phyloP scores from a whole-genome alignment of 2,329 filamentous ascomycete genomes.

The Epichloe hybrida region DNA sequence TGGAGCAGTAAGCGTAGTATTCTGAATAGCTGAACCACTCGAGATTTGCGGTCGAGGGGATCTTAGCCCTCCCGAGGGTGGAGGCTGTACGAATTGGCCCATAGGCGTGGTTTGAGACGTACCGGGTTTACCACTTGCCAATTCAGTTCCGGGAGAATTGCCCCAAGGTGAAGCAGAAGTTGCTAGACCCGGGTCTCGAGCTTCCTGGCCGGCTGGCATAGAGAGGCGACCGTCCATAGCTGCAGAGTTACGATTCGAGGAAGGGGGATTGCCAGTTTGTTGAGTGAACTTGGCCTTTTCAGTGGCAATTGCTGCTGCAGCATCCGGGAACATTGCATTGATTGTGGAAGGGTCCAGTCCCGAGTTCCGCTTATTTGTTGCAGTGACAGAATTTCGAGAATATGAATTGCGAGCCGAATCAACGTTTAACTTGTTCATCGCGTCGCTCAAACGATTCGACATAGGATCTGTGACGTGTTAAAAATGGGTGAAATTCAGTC shows the following conservation, averaged over 20 bases:
- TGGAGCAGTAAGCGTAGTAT: slow-evolving; percentile 58
- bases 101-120: slow-evolving; percentile 62
- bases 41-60: slow-evolving; percentile 59
- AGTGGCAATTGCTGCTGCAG: slow-evolving; percentile 92
- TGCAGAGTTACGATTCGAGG: slow-evolving; percentile 85
- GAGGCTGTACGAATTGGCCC: slow-evolving; percentile 87
- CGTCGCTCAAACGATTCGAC: slow-evolving; percentile 89
- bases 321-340: slow-evolving; percentile 98
- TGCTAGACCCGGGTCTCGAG: slow-evolving; percentile 14
- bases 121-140: slow-evolving; percentile 55
- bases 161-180: slow-evolving; percentile 62
- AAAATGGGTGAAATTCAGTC: slow-evolving; percentile 7
- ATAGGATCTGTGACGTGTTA: slow-evolving; percentile 59
- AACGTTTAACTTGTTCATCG: slow-evolving; percentile 88
- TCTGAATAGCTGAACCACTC: slow-evolving; percentile 62
- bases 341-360: slow-evolving; percentile 88
- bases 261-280: slow-evolving; percentile 82
- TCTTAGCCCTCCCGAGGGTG: slow-evolving; percentile 58
- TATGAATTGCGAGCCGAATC: slow-evolving; percentile 80
- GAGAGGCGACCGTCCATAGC: slow-evolving; percentile 65
- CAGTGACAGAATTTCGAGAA: slow-evolving; percentile 61
- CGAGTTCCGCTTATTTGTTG: slow-evolving; percentile 74
- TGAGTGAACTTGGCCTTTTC: slow-evolving; percentile 97
- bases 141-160: slow-evolving; percentile 33
- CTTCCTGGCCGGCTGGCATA: slow-evolving; percentile 43